phyloP scores from a whole-genome alignment of 441 rosid genomes.

The Populus trichocarpa region DNA sequence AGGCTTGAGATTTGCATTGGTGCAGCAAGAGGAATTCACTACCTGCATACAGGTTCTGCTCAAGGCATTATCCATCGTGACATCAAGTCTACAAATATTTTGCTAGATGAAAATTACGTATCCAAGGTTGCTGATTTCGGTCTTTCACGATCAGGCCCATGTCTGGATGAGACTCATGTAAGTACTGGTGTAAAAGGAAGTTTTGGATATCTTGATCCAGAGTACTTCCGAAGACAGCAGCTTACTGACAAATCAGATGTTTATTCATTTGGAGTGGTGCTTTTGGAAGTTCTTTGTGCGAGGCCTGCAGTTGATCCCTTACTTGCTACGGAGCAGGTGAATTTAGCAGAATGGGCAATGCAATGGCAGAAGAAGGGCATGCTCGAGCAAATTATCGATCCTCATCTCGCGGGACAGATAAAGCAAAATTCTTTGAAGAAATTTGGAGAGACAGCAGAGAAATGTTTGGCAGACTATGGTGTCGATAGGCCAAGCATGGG shows the following conservation, averaged over 20 bases:
- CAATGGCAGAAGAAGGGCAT: conserved; percentile 82
- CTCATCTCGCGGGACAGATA: conserved; percentile 53
- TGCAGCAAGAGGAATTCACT: conserved; percentile 90
- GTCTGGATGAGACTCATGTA: conserved; percentile 80
- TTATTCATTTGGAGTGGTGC: conserved; percentile 81
- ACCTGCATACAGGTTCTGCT: conserved; percentile 88
- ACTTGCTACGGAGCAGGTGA: conserved; percentile 77
- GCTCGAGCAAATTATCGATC: conserved; percentile 66
- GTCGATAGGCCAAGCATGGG: conserved; percentile 91
- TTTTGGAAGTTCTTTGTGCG: conserved; percentile 82
- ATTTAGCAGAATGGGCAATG: conserved; percentile 92
- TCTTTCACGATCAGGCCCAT: conserved; percentile 86
- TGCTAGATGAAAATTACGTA: conserved; percentile 59
- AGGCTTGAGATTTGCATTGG: conserved; percentile 85
- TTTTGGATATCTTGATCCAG: conserved; percentile 94
- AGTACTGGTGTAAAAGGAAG: conserved; percentile 94
- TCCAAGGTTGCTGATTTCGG: conserved; percentile 97
- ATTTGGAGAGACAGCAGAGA: conserved; percentile 87
- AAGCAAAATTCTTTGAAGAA: conserved; percentile 64
- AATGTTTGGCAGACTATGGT: conserved; percentile 89
- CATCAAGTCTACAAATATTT: conserved; percentile 82
- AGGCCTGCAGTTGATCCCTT: conserved; percentile 88
- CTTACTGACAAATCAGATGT: conserved; percentile 91
- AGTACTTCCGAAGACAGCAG: conserved; percentile 84
- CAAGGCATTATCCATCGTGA: conserved; percentile 94